A percentile compares a stretch with the other conserved stretches of the same genome.
phyloP scores from a whole-genome alignment of 306 rosid genomes.

The Begonia loranthoides region DNA sequence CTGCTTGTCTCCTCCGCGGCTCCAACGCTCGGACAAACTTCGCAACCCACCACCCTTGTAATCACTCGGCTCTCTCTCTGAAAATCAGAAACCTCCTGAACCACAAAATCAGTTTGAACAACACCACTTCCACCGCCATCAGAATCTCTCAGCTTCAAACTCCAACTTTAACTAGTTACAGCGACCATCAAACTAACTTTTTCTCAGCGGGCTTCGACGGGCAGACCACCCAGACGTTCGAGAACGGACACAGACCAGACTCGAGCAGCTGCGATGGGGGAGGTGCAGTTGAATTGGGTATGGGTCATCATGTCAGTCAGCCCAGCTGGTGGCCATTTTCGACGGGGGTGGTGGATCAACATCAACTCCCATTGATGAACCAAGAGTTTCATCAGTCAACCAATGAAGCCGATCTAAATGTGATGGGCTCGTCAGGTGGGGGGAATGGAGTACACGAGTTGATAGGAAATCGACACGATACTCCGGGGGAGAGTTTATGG shows the following conservation, averaged over 20 bases:
- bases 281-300: conserved; percentile 8
- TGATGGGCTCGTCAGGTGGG: conserved; percentile 5
- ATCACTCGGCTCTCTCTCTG: conserved; percentile 40
- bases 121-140: conserved; percentile 10
- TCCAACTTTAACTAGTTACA: neutral
- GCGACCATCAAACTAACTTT: neutral
- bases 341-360: conserved; percentile 14
- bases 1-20: conserved; percentile 67
- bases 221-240: conserved; percentile 7
- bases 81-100: conserved; percentile 54
- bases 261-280: conserved; percentile 27
- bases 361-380: conserved; percentile 5
- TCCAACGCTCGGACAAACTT: conserved; percentile 69
- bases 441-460: conserved; percentile 15
- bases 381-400: conserved; percentile 9
- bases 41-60: conserved; percentile 15
- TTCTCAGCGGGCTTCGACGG: conserved; percentile 5
- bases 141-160: neutral
- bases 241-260: conserved; percentile 33
- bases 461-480: conserved; percentile 14
- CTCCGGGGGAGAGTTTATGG: conserved; percentile 19
- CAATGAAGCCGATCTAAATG: neutral
- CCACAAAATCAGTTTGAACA: conserved; percentile 22
- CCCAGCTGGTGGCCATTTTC: conserved; percentile 38
- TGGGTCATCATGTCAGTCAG: conserved; percentile 12